Conservation (phyloP, 164 flowering plant genomes). For the Vitis riparia region DNA sequence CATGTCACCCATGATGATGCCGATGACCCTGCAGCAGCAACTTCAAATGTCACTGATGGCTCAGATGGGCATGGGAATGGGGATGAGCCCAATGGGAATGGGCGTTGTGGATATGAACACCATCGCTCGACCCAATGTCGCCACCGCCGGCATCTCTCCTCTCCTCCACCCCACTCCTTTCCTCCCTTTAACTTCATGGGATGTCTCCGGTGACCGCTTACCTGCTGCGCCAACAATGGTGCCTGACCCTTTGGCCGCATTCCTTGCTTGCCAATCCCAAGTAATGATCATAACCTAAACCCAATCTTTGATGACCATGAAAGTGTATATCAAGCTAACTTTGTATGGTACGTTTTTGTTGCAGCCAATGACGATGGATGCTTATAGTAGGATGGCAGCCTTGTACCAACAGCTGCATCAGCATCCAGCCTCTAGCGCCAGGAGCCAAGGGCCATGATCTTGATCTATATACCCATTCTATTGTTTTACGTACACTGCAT, state of each 20-base stretch:
- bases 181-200: constrained; percentile 49
- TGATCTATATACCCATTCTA: too few species aligned
- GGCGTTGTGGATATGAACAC: constrained; percentile 57
- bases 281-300: constrained; percentile 14
- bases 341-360: neutral
- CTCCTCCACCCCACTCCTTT: constrained; percentile 50
- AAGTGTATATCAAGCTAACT: too few species aligned
- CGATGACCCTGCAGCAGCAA: constrained; percentile 69
- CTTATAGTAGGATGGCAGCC: constrained; percentile 65
- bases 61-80: constrained; percentile 51
- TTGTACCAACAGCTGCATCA: constrained; percentile 61
- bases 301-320: too few species aligned
- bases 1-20: constrained; percentile 72
- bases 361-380: constrained; percentile 81
- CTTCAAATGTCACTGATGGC: constrained; percentile 80
- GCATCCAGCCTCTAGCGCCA: constrained; percentile 27
- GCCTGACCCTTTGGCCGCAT: constrained; percentile 57
- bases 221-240: constrained; percentile 21
- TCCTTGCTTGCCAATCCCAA: constrained; percentile 66
- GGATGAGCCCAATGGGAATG: constrained; percentile 23
- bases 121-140: constrained; percentile 35
- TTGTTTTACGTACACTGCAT: neutral
- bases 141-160: constrained; percentile 41
- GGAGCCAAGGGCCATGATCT: constrained; percentile 10
- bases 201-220: constrained; percentile 31